Evolutionary conservation across 306 rosid species (phyloP).

Genomic region (Rubus idaeus): DNA sequence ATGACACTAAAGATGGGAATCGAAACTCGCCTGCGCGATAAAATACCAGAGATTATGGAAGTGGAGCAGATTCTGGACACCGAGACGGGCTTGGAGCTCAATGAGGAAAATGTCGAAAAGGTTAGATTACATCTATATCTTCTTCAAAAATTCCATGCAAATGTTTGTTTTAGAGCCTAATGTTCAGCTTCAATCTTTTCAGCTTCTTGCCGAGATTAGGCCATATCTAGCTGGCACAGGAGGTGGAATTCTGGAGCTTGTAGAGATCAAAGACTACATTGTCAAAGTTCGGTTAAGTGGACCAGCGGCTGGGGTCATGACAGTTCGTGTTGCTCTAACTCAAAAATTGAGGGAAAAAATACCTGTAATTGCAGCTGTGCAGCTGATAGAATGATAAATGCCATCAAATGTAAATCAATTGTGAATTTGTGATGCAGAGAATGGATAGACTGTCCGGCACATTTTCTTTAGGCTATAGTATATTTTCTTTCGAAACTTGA

Average conservation of each 20-base stretch:
- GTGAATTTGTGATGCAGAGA: conserved; percentile 2
- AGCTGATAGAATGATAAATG: conserved; percentile 60
- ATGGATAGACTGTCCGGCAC: not conserved
- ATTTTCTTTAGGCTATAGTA: not conserved
- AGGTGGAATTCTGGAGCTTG: conserved; percentile 84
- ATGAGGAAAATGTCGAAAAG: conserved; percentile 80
- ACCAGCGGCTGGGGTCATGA: conserved; percentile 90
- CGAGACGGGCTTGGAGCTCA: conserved; percentile 84
- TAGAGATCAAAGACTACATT: conserved; percentile 59
- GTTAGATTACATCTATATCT: conserved; percentile 32
- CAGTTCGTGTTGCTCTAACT: conserved; percentile 90
- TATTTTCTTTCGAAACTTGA: not conserved
- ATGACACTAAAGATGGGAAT: conserved; percentile 97
- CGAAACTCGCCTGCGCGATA: conserved; percentile 84
- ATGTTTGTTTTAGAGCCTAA: not conserved
- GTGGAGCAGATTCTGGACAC: conserved; percentile 90
- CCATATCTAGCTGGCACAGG: conserved; percentile 94
- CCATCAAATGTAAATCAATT: conserved; percentile 17
- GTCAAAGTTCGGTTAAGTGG: conserved; percentile 83
- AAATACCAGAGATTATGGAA: conserved; percentile 83
- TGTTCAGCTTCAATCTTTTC: conserved; percentile 23
- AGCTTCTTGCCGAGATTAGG: conserved; percentile 91
- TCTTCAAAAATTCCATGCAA: not conserved
- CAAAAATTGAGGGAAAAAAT: conserved; percentile 92
- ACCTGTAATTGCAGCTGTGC: conserved; percentile 87